phyloP scores from a whole-genome alignment of 768 basidiomycete species.

The Tremella fuciformis region DNA sequence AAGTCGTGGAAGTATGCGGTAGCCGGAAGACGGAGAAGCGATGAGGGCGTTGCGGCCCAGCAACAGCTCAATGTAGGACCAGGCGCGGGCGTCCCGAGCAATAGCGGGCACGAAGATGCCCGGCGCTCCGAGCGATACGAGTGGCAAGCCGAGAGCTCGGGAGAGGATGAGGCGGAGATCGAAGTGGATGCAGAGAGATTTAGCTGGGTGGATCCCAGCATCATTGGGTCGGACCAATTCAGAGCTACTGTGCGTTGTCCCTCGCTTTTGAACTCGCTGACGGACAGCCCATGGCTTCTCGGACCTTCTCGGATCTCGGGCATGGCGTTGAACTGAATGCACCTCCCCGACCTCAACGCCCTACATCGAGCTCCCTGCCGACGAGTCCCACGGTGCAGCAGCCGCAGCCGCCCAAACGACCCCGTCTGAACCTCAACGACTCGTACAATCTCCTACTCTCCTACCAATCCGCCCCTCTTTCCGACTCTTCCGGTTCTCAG shows the following conservation, averaged over 20 bases:
- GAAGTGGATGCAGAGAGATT: slow-evolving; percentile 23
- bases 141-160: slow-evolving; percentile 35
- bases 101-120: neutral
- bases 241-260: slow-evolving; percentile 20
- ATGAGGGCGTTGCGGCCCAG: neutral
- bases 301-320: neutral
- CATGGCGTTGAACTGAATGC: neutral
- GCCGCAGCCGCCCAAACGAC: slow-evolving; percentile 2
- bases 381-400: neutral
- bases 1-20: neutral
- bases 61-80: slow-evolving; percentile 35
- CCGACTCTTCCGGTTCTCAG: slow-evolving; percentile 17
- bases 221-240: slow-evolving; percentile 28
- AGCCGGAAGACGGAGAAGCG: neutral
- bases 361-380: neutral
- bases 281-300: neutral
- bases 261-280: neutral
- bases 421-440: slow-evolving; percentile 22
- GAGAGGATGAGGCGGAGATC: slow-evolving; percentile 14
- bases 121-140: slow-evolving; percentile 19
- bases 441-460: slow-evolving; percentile 40
- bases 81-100: slow-evolving; percentile 29
- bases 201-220: slow-evolving; percentile 44
- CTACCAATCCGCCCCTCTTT: slow-evolving; percentile 28
- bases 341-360: neutral